These are phyloP conservation scores for Cryptococcus sp. DNA, from an alignment of 1,284 basidiomycete species.

Conservation along the genomic window DNA sequence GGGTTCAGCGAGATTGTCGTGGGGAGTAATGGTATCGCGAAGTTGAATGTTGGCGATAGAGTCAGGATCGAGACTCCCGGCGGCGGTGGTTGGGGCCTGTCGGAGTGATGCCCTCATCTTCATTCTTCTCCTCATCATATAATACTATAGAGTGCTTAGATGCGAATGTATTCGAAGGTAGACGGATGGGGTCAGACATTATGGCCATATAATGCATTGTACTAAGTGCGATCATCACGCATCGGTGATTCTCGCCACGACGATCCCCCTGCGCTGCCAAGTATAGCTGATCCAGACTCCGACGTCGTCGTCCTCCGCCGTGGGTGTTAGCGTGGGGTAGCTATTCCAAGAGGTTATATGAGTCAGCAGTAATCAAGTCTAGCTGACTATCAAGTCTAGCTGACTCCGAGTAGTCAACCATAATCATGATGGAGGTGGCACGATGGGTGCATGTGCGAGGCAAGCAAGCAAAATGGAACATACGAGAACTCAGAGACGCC, in stretches of 20 bases:
- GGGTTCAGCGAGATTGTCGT: slow-evolving; percentile 66
- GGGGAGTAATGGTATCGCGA: slow-evolving; percentile 84
- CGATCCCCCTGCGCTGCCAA: slow-evolving; percentile 22
- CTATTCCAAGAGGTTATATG: not conserved
- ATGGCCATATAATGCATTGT: too few species aligned
- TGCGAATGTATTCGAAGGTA: too few species aligned
- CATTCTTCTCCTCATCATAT: too few species aligned
- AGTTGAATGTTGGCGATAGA: slow-evolving; percentile 81
- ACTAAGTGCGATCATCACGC: too few species aligned
- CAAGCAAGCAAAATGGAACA: slow-evolving; percentile 2
- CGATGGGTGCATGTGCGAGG: too few species aligned
- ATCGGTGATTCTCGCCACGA: not conserved
- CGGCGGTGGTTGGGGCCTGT: slow-evolving; percentile 80
- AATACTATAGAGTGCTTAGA: too few species aligned
- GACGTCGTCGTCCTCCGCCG: slow-evolving; percentile 11
- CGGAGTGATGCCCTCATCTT: not conserved
- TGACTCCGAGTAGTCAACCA: too few species aligned
- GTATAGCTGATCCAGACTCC: slow-evolving; percentile 26
- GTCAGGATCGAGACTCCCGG: slow-evolving; percentile 87
- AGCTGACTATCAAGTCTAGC: not conserved
- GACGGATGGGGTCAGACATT: too few species aligned
- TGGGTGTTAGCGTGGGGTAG: slow-evolving; percentile 17
- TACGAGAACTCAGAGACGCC: slow-evolving; percentile 27
- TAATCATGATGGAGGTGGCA: too few species aligned
- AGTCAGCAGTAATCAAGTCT: not conserved